Evolutionary conservation across 1,284 basidiomycete species (phyloP).

Genomic region (Volvariella volvacea): DNA sequence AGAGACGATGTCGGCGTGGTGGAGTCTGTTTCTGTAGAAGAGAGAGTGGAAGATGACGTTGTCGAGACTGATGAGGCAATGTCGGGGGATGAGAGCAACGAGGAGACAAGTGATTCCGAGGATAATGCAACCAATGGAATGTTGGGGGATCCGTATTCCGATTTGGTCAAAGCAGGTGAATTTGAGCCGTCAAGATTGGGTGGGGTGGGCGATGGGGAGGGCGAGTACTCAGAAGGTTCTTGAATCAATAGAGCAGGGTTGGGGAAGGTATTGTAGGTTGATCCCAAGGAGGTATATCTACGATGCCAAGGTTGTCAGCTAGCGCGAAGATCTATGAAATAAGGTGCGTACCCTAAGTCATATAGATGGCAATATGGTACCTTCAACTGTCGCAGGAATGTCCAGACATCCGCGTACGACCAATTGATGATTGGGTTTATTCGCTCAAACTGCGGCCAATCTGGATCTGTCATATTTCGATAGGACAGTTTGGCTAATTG

Average conservation of each 20-base stretch:
- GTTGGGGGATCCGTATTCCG: too few species aligned
- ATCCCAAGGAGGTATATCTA: conserved; percentile 95
- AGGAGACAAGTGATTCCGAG: conserved; percentile 6
- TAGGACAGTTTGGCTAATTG: conserved; percentile 56
- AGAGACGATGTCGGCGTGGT: background rate
- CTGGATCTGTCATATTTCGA: conserved; percentile 76
- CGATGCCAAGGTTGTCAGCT: background rate
- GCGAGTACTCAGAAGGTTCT: conserved; percentile 8
- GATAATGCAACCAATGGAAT: background rate
- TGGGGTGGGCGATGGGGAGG: conserved; percentile 7
- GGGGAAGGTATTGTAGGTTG: conserved; percentile 88
- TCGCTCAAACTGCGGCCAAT: conserved; percentile 87
- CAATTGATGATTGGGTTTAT: conserved; percentile 97
- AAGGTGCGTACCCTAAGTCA: conserved; percentile 71
- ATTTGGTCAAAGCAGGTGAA: too few species aligned
- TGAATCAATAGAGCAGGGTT: conserved; percentile 73
- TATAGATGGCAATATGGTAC: conserved; percentile 89
- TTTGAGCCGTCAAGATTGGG: background rate
- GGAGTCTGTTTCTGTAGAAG: conserved; percentile 4
- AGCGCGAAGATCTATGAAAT: background rate
- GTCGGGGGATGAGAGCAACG: conserved; percentile 18
- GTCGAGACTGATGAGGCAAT: conserved; percentile 18
- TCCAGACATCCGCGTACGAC: conserved; percentile 88
- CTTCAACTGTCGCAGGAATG: conserved; percentile 69
- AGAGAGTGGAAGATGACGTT: conserved; percentile 16